Evolutionary conservation across 2,329 filamentous ascomycete genomes (phyloP).

Genomic region (Raffaelea deltoideospora): DNA sequence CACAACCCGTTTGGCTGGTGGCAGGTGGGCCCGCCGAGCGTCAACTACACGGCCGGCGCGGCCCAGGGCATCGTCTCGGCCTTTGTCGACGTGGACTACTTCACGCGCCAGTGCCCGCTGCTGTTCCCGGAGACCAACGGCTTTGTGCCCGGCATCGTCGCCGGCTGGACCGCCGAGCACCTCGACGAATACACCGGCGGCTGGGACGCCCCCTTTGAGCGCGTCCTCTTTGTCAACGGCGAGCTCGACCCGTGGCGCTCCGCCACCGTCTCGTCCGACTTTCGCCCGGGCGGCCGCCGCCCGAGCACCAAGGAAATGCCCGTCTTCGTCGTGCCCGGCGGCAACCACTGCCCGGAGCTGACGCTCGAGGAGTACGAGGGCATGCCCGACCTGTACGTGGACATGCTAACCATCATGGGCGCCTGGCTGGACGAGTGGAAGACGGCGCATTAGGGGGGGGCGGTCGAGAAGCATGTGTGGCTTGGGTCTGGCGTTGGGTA

Average conservation of each 20-base stretch:
- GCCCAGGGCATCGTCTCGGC: conserved; percentile 21
- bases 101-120: conserved; percentile 28
- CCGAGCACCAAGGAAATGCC: conserved; percentile 17
- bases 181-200: conserved; percentile 24
- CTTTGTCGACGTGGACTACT: conserved; percentile 19
- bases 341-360: conserved; percentile 26
- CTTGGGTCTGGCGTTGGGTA: too few relatives aligned
- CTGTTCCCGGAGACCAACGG: conserved; percentile 24
- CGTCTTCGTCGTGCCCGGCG: conserved; percentile 19
- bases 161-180: conserved; percentile 19
- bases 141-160: conserved; percentile 14
- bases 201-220: conserved; percentile 23
- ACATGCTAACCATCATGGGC: conserved; percentile 3
- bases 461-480: too few relatives aligned
- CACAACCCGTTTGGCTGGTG: conserved; percentile 23
- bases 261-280: conserved; percentile 20
- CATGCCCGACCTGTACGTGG: conserved; percentile 1
- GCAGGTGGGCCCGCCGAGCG: conserved; percentile 29
- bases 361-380: neutral
- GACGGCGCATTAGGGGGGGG: too few relatives aligned
- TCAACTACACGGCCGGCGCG: conserved; percentile 21
- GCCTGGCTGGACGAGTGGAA: conserved; percentile 4
- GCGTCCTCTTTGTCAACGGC: conserved; percentile 25
- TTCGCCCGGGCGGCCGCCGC: conserved; percentile 21
- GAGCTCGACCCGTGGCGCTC: conserved; percentile 25